Evolutionary conservation across 2,329 filamentous ascomycete species (phyloP).

Genomic region (Fusarium xyrophilum): DNA sequence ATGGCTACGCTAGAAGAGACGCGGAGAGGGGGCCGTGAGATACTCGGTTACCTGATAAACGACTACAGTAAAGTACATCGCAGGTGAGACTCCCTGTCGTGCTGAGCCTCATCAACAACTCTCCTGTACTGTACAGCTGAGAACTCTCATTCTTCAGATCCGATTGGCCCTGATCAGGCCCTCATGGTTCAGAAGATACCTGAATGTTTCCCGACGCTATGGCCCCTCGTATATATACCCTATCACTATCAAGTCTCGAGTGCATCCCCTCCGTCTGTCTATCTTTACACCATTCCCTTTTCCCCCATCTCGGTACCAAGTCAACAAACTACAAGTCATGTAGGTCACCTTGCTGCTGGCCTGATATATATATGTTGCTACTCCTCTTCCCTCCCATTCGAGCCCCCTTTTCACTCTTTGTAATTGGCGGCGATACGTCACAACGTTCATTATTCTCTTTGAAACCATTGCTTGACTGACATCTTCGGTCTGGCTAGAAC

Average conservation of each 20-base stretch:
- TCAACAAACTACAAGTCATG: not conserved
- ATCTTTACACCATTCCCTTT: too few species aligned
- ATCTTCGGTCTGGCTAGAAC: conserved; percentile 13
- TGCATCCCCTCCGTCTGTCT: not conserved
- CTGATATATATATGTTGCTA: not conserved
- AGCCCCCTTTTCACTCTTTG: not conserved
- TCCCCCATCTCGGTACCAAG: not conserved
- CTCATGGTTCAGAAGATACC: not conserved
- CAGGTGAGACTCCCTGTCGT: not conserved
- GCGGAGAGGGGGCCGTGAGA: not conserved
- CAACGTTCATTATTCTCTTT: not conserved
- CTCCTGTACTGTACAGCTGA: not conserved
- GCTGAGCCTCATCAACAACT: conserved; percentile 25
- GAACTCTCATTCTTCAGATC: not conserved
- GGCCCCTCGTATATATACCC: not conserved
- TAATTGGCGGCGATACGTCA: not conserved
- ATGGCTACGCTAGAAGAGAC: not conserved
- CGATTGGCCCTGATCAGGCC: not conserved
- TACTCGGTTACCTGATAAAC: not conserved
- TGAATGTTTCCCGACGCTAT: not conserved
- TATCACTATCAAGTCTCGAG: not conserved
- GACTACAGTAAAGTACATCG: not conserved
- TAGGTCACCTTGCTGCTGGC: not conserved
- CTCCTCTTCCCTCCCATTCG: not conserved
- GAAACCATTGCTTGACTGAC: conserved; percentile 10